Conservation (phyloP, 768 basidiomycete species). For the Lanmaoa pseudosensibilis region DNA sequence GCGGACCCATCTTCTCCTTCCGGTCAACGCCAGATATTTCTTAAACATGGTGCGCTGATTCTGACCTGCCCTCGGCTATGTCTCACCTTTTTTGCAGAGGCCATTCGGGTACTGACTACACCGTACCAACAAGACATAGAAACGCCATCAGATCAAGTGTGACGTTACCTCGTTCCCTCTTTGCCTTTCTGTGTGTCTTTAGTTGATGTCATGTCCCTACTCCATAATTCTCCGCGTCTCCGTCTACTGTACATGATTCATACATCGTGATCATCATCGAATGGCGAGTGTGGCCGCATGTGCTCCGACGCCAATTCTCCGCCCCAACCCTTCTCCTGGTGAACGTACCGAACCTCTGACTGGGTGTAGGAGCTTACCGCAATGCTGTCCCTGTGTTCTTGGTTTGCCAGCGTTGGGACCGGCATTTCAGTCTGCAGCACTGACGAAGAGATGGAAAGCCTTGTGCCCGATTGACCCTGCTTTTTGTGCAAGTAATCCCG, state of each 20-base stretch:
- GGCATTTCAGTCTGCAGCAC: constrained; percentile 30
- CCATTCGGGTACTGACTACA: constrained; percentile 47
- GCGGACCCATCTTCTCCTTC: constrained; percentile 67
- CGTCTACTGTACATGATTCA: constrained; percentile 27
- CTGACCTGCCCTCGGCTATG: background rate
- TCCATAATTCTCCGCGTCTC: background rate
- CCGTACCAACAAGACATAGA: constrained; percentile 29
- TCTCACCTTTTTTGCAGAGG: constrained; percentile 42
- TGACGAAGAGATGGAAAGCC: constrained; percentile 28
- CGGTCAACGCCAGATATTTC: constrained; percentile 80
- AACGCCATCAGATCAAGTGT: constrained; percentile 21
- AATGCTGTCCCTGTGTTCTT: constrained; percentile 31
- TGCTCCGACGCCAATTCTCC: constrained; percentile 38
- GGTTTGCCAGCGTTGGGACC: constrained; percentile 29
- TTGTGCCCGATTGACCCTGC: constrained; percentile 19
- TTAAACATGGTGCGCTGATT: constrained; percentile 64
- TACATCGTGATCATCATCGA: constrained; percentile 39
- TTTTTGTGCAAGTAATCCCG: constrained; percentile 72
- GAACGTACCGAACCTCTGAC: constrained; percentile 28
- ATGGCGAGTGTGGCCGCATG: constrained; percentile 40
- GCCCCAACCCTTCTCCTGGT: constrained; percentile 35
- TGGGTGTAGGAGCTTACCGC: constrained; percentile 29
- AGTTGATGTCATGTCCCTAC: background rate
- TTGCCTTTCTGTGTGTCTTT: background rate
- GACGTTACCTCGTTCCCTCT: background rate